Evolutionary conservation across 2,329 filamentous ascomycete species (phyloP), one percentile per base, ranked within the genome.

Genomic region (Colletotrichum sp.): DNA sequence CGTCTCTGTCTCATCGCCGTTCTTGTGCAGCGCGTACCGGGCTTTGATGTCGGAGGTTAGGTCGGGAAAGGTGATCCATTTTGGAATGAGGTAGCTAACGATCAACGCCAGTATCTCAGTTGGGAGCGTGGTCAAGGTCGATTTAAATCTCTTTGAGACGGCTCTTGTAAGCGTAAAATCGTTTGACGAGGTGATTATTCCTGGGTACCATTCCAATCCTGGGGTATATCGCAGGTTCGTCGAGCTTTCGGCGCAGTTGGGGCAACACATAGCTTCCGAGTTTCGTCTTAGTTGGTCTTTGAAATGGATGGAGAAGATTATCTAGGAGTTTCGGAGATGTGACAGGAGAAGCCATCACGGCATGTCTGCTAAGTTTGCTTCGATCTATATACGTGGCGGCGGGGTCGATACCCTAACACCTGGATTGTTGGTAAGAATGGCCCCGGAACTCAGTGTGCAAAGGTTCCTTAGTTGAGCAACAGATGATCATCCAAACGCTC

Each of bases 281-380:
- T 26, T 26, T 26, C 5, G 18, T 44, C 36, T 18, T 10, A 18
- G 36, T 44, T 18, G 16, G 36, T 39, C 39, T 44, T 49, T 49
- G 39, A 49, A 7, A 49, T n/a, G 9, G 5, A 49, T 12, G 39
- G 0, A n/a, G 39, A n/a, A 12, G 0, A 0, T n/a, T 44, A 2
- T n/a, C 9, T 21, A 49, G 5, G 39, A 12, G 5, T 49, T n/a
- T 49, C 39, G 39, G 39, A n/a, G 39, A 49, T 7, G 39, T n/a
- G 9, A 2, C 6, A 6, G 39, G 39, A 49, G 39, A 49, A 49
- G 2, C 10, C 18, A 49, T 49, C 18, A 7, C 18, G 0, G 39
- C 0, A 44, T 2, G 18, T 4, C 39, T 49, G 39, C 39, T 2
- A 12, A 49, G 18, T 49, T 49, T 49, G 39, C 39, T 10, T 39